Evolutionary conservation across 257 asterid genomes (phyloP).

Genomic region (Nicotiana paniculata): DNA sequence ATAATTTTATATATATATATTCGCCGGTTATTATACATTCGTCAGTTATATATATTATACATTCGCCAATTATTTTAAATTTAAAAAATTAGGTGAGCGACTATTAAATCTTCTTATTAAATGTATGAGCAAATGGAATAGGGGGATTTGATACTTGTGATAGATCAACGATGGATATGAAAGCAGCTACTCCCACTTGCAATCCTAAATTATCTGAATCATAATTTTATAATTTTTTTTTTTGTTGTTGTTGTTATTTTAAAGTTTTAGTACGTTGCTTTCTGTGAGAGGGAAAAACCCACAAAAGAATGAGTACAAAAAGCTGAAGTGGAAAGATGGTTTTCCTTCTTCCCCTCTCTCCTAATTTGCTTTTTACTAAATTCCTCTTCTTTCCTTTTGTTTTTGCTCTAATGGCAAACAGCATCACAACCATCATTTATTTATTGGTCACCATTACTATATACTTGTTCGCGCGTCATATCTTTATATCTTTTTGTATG

Average conservation of each 20-base stretch:
- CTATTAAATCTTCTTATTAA: background rate
- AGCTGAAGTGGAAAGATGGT: slow-evolving; percentile 15
- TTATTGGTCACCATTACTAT: background rate
- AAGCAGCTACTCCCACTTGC: slow-evolving; percentile 15
- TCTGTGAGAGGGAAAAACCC: slow-evolving; percentile 7
- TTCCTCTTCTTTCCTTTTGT: background rate
- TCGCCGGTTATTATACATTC: no score
- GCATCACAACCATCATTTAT: background rate
- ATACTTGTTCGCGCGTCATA: background rate
- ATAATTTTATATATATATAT: no score
- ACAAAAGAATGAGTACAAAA: slow-evolving; percentile 18
- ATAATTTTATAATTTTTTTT: background rate
- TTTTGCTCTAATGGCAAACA: slow-evolving; percentile 8
- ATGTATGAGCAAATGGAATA: background rate
- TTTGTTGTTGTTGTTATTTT: background rate
- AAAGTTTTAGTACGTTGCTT: slow-evolving; percentile 16
- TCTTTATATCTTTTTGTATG: background rate
- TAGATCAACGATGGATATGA: slow-evolving; percentile 3
- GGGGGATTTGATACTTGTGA: background rate
- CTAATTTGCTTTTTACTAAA: background rate
- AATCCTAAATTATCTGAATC: background rate
- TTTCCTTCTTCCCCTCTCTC: background rate
- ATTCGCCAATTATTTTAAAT: no score
- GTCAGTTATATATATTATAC: no score
- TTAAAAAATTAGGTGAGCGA: no score